A percentile compares a stretch with the other conserved stretches of the same genome.
Conservation (phyloP, 352 stramenopile genomes). For the Poterioochromonas sp. region DNA sequence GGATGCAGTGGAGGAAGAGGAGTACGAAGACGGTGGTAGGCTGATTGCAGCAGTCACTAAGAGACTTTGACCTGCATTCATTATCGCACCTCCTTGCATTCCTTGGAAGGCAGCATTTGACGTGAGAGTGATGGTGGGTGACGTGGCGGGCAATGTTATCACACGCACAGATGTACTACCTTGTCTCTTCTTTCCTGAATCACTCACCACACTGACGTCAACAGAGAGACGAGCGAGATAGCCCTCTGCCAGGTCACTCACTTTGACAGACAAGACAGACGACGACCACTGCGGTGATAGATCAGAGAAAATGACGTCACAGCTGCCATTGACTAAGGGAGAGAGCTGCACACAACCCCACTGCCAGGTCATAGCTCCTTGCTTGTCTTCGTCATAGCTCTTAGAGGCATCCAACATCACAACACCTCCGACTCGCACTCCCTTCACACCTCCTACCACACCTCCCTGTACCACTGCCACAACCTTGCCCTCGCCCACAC, state of each 20-base stretch:
- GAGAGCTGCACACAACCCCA: not conserved
- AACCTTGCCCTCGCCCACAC: conserved; percentile 1
- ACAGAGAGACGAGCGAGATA: not conserved
- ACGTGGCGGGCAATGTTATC: too few species aligned
- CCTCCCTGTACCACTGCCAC: conserved; percentile 1
- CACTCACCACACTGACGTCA: conserved; percentile 8
- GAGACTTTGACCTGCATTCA: too few species aligned
- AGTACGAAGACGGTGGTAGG: not conserved
- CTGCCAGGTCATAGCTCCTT: not conserved
- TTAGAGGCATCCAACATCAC: not conserved
- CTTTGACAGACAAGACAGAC: conserved; percentile 7
- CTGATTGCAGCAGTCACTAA: too few species aligned
- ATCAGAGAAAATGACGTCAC: conserved; percentile 2
- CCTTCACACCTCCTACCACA: not conserved
- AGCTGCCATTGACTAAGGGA: not conserved
- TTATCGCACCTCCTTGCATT: too few species aligned
- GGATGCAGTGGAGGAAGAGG: too few species aligned
- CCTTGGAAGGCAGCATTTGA: too few species aligned
- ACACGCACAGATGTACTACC: too few species aligned
- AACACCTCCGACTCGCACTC: not conserved
- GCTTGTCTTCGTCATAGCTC: conserved; percentile 28
- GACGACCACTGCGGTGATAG: not conserved
- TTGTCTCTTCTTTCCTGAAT: conserved; percentile 10
- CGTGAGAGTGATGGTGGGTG: too few species aligned
- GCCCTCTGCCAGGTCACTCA: not conserved